Conservation (phyloP, 2,329 filamentous ascomycete species). For the Penicillium sp. region DNA sequence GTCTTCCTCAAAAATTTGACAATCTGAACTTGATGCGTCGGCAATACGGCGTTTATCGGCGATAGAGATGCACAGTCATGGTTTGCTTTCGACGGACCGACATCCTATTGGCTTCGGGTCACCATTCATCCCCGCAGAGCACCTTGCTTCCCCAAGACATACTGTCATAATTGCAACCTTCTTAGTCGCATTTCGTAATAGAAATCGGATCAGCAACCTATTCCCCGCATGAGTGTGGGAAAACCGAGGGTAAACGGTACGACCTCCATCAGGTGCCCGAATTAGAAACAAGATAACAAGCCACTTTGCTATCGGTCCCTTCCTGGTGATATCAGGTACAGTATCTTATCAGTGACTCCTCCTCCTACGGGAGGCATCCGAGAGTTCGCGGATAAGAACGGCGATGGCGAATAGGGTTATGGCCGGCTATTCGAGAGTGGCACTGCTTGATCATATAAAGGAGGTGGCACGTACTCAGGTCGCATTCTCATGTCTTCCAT, state of each 20-base stretch:
- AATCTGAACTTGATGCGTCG: neutral
- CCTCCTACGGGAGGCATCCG: conserved; percentile 13
- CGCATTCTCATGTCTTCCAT: neutral
- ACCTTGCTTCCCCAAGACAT: neutral
- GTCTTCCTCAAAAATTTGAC: neutral
- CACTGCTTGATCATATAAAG: neutral
- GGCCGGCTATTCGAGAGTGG: conserved; percentile 5
- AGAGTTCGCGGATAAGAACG: conserved; percentile 21
- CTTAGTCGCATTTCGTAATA: neutral
- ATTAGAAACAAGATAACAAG: conserved; percentile 7
- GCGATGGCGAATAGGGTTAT: conserved; percentile 9
- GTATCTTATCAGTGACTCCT: conserved; percentile 13
- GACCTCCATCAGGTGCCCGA: neutral
- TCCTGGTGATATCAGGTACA: neutral
- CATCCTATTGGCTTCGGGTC: conserved; percentile 10
- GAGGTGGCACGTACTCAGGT: neutral
- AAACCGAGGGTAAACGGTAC: conserved; percentile 1
- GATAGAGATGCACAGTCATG: neutral
- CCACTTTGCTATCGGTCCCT: neutral
- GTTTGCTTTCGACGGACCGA: conserved; percentile 8
- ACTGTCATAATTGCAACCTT: neutral
- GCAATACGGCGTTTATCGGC: conserved; percentile 10
- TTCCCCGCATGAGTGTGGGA: conserved; percentile 8
- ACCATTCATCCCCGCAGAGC: neutral
- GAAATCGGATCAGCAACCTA: neutral